Base-by-base conservation (phyloP, 495 filamentous ascomycete species). In the Aspergillus leporis region DNA sequence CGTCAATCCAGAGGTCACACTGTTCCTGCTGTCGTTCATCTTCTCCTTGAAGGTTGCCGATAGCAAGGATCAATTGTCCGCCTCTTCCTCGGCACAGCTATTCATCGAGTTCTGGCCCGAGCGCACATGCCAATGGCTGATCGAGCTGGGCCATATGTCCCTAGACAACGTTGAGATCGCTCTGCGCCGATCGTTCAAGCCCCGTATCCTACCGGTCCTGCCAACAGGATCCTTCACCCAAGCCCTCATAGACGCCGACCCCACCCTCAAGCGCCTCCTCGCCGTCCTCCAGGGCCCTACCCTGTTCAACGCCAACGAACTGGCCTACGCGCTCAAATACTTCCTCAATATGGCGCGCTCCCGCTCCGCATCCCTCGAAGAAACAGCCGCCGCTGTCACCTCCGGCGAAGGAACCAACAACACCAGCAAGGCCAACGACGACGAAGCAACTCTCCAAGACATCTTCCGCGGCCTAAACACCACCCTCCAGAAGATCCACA, bases 401-500 rank as follows among this genome's bases (percentile, higher is more conserved):
- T 69, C 69, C 36, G 69, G 68, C 36, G 65, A 70, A 22, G n/a
- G n/a, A n/a, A n/a, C n/a, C n/a, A 51, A 63, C 53, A 61, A 12
- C 60, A 68, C 40, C 55, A 69, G 49, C 56, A 64, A 30, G 56
- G 66, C 47, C 62, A 74, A 21, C 74, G 70, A 12, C 60, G 73
- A 34, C 62, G 67, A 53, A 56, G 54, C 69, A 34, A 68, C 63
- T 25, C 60, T 76, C 43, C 62, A 70, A 12, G 64, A 68, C 55
- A 74, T 74, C 55, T 78, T 77, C 65, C 62, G 61, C 9, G 76
- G 70, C 10, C 60, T 81, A 21, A 78, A 77, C 52, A 68, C 63
- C 12, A 71, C 74, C 41, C 83, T 93, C 32, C 77, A 79, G 32
- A 86, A 87, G 64, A 81, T 96, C 10, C 83, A 87, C 63, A 69